A percentile compares a stretch with the other conserved stretches of the same genome.
Conservation (phyloP, 352 stramenopile species). For the Phytophthora uliginosa region DNA sequence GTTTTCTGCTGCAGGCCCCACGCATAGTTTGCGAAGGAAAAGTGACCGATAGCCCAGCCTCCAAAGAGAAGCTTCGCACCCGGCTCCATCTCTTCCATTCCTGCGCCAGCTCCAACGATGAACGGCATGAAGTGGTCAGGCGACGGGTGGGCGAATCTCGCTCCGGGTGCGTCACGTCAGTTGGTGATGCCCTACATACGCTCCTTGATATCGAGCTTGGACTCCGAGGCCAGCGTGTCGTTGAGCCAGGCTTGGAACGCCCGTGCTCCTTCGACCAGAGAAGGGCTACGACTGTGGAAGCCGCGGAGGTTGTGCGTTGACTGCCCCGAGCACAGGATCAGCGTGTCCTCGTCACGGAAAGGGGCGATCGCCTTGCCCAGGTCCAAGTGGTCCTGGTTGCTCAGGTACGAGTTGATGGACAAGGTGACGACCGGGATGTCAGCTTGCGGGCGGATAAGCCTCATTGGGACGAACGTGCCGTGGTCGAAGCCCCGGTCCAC, state of each 20-base stretch:
- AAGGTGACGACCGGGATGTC: slow-evolving; percentile 4
- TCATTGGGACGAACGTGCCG: slow-evolving; percentile 91
- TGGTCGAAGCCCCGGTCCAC: slow-evolving; percentile 85
- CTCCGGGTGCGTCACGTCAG: slow-evolving; percentile 18
- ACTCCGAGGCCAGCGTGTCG: slow-evolving; percentile 30
- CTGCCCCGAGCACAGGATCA: slow-evolving; percentile 72
- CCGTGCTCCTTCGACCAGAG: slow-evolving; percentile 28
- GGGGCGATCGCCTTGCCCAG: slow-evolving; percentile 57
- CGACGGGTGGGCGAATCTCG: slow-evolving; percentile 22
- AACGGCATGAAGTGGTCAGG: slow-evolving; percentile 33
- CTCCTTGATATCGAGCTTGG: slow-evolving; percentile 24
- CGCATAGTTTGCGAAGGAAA: slow-evolving; percentile 34
- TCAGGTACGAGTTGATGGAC: slow-evolving; percentile 20
- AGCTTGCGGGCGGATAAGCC: neutral
- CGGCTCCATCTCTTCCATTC: slow-evolving; percentile 27
- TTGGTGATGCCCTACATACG: slow-evolving; percentile 19
- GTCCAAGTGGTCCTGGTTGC: slow-evolving; percentile 42
- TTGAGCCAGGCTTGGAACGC: slow-evolving; percentile 46
- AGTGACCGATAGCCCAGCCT: slow-evolving; percentile 22
- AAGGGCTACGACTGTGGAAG: slow-evolving; percentile 20
- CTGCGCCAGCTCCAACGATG: slow-evolving; percentile 24
- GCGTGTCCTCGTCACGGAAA: slow-evolving; percentile 63
- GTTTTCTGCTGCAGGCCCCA: slow-evolving; percentile 23
- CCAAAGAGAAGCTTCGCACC: slow-evolving; percentile 23
- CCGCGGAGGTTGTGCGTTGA: slow-evolving; percentile 31